Evolutionary conservation across 306 rosid species (phyloP), one percentile per base, ranked within the genome.

Genomic region (Calophaca sinica): DNA sequence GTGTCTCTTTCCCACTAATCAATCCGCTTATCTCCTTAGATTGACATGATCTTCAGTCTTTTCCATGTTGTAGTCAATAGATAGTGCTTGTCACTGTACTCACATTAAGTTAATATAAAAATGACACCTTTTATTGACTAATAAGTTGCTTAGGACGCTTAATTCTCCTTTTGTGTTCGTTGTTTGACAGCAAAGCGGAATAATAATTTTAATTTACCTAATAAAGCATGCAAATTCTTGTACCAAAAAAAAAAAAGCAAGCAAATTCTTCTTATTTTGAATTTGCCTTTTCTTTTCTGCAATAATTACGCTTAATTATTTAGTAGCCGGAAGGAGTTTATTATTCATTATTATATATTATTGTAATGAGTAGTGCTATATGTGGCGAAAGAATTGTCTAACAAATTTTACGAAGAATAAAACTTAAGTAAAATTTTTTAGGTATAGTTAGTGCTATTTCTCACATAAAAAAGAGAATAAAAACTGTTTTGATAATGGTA

Each of bases 171-270:
- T 72, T 75, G 42, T 62, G 59, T 77, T 72, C 81, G 57, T 62
- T 84, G 83, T 76, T 81, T 65, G 80, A 77, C 74, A 83, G 77
- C 79, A 87, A 75, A 84, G 84, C 72, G 54, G 85, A 83, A 82
- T 83, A 82, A 79, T 86, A 68, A 82, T 86, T 73, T 70, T 4
- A 2, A 2, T 64, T 70, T 71, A 81, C 87, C 88, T 59, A 62
- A 78, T 78, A 84, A 87, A 86, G 91, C 36, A 32, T n/a, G n/a
- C n/a, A n/a, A n/a, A n/a, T n/a, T n/a, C n/a, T n/a, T n/a, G n/a
- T n/a, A n/a, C n/a, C n/a, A n/a, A n/a, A n/a, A n/a, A n/a, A n/a
- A n/a, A n/a, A n/a, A n/a, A n/a, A n/a, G 26, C 72, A 72, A 50
- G 44, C 62, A 76, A 74, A 13, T 75, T 79, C 80, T 70, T 62